Percentiles rank a stretch among this genome's conserved stretches.
Evolutionary conservation across 176 grass and related monocot genomes (phyloP).

Genomic region (Carex cristatella): DNA sequence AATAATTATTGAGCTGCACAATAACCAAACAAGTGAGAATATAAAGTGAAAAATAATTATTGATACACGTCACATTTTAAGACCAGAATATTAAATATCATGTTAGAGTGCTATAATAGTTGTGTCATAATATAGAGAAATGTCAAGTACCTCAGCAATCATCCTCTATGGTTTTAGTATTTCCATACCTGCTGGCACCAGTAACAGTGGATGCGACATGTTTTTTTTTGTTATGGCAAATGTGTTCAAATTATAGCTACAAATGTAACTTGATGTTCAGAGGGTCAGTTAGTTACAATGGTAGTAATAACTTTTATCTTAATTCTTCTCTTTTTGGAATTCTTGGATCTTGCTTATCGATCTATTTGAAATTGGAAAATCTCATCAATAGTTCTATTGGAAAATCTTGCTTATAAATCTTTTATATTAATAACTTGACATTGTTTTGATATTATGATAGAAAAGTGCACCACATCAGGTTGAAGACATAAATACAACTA

Average conservation of each 20-base stretch:
- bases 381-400: neutral
- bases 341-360: neutral
- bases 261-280: conserved; percentile 91
- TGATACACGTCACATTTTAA: neutral
- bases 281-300: conserved; percentile 92
- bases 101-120: neutral
- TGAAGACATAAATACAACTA: no score
- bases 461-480: no score
- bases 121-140: neutral
- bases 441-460: no score
- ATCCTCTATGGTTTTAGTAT: neutral
- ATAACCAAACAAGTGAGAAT: no score
- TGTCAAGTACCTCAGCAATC: neutral
- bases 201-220: conserved; percentile 4
- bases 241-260: conserved; percentile 97
- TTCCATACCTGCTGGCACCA: neutral
- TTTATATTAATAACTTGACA: no score
- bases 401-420: no score
- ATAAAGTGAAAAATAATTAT: neutral
- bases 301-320: conserved; percentile 22
- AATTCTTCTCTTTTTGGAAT: neutral
- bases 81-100: neutral
- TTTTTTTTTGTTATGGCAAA: conserved; percentile 51
- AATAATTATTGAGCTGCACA: no score
- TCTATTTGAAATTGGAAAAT: neutral